These are phyloP conservation scores for Mycena sp. DNA, from an alignment of 1,284 basidiomycete genomes.

Conservation along the genomic window DNA sequence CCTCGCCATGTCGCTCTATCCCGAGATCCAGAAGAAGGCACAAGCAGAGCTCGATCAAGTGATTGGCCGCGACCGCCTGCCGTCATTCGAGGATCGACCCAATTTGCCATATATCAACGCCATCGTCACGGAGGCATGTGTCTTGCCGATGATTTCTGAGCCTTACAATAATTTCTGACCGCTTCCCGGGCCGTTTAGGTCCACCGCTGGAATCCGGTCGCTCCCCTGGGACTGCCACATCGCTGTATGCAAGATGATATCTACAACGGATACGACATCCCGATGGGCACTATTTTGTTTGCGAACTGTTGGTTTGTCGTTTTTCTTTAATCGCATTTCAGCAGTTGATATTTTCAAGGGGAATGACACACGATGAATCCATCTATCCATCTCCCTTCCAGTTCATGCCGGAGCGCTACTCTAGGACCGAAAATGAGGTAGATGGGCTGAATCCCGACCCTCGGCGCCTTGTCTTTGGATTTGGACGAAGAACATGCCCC, in stretches of 20 bases:
- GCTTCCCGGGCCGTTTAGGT: not conserved
- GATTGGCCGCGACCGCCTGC: constrained; percentile 29
- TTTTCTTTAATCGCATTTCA: not conserved
- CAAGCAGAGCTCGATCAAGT: constrained; percentile 32
- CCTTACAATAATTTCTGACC: not conserved
- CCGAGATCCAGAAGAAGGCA: constrained; percentile 32
- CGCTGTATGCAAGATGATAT: not conserved
- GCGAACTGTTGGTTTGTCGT: constrained; percentile 8
- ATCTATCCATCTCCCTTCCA: constrained; percentile 53
- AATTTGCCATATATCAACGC: constrained; percentile 35
- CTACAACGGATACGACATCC: not conserved
- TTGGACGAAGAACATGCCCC: constrained; percentile 58
- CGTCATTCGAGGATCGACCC: constrained; percentile 36
- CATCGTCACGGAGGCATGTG: not conserved
- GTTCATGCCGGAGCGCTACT: constrained; percentile 57
- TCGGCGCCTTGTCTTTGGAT: constrained; percentile 58
- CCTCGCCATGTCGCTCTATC: constrained; percentile 23
- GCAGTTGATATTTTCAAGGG: not conserved
- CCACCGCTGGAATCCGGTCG: constrained; percentile 2
- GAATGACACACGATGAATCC: constrained; percentile 49
- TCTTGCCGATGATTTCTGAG: not conserved
- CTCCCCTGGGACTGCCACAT: not conserved
- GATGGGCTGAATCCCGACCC: constrained; percentile 54
- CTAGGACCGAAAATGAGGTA: constrained; percentile 36
- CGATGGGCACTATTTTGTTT: not conserved